These are phyloP conservation scores for Hydrangea macrophylla DNA, from an alignment of 148 eudicot genomes.

Conservation along the genomic window DNA sequence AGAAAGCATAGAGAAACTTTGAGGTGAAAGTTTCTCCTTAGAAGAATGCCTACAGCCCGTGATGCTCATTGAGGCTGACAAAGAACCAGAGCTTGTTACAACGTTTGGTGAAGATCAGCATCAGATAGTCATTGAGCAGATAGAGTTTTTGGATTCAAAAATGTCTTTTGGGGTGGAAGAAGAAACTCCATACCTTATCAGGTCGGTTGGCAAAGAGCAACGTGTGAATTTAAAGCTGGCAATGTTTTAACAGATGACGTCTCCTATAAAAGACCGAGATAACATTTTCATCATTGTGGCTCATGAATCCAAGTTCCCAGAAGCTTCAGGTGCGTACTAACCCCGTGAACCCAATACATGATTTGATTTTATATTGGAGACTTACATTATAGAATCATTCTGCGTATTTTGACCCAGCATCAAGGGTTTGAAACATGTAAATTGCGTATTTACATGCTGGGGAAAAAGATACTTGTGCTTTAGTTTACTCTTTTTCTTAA, in stretches of 20 bases:
- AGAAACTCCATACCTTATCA: conserved; percentile 27
- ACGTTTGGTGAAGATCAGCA: conserved; percentile 16
- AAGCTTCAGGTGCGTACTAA: conserved; percentile 35
- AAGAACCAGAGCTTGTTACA: conserved; percentile 24
- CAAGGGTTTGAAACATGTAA: too few species aligned
- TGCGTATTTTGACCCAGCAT: too few species aligned
- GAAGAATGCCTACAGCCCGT: conserved; percentile 46
- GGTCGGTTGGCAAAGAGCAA: conserved; percentile 25
- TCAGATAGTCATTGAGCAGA: conserved; percentile 19
- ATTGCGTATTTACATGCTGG: too few species aligned
- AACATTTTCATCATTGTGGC: conserved; percentile 34
- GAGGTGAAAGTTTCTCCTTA: conserved; percentile 33
- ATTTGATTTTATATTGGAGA: neutral
- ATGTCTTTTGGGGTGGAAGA: conserved; percentile 29
- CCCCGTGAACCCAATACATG: neutral
- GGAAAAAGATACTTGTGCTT: too few species aligned
- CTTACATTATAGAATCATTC: neutral
- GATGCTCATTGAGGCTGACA: conserved; percentile 35
- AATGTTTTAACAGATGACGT: conserved; percentile 21
- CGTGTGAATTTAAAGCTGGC: conserved; percentile 18
- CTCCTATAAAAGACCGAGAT: conserved; percentile 21
- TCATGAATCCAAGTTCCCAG: conserved; percentile 30
- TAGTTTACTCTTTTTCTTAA: too few species aligned
- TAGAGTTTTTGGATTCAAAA: conserved; percentile 18
- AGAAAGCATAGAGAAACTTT: conserved; percentile 47